Base-by-base conservation (phyloP, 805 yeast species). In the Saturnispora ahearnii region DNA sequence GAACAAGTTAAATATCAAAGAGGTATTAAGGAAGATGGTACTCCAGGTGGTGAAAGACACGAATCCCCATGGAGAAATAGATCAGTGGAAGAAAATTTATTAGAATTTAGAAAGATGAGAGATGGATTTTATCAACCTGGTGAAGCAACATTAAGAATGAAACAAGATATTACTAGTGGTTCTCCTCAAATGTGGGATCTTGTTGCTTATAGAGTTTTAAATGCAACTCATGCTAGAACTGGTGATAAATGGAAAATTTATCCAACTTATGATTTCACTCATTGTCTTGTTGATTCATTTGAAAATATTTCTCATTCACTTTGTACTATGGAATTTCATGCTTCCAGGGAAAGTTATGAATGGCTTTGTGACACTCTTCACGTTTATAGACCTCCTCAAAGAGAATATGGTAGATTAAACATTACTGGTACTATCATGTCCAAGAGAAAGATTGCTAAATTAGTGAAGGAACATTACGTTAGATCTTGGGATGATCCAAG, bases 141-240 rank as follows among this genome's bases (percentile, higher is more conserved):
- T 57, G 87, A 87, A 67, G 98, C 96, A 30, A 88, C 89, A 10
- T 75, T 93, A 64, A 84, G 99, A 71, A 93, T 93, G 98, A 91
- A 91, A 66, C 96, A 88, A 74, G 96, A 93, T 62, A 72, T 93
- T 55, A 64, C 68, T 8, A 85, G 93, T 15, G 96, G 96, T 55
- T 86, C 87, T 55, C 99, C 99, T 15, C 99, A 93, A 72, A 93
- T 93, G 99, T 93, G 99, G 99, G 99, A 93, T 70, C 76, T 93
- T 56, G 93, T 93, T 54, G 99, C 99, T 11, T 93, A 93, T 71
- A 80, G 99, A 66, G 96, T 93, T 3, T 74, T 93, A 59, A 77
- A 91, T 59, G 89, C 96, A 12, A 79, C 89, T 32, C 99, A 93
- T 69, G 95, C 91, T 69, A 83, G 98, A 71, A 93, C 99, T 11